Percentiles rank a stretch among this genome's conserved stretches.
Conservation (phyloP, 2,329 filamentous ascomycete genomes). For the Emericellopsis atlantica region DNA sequence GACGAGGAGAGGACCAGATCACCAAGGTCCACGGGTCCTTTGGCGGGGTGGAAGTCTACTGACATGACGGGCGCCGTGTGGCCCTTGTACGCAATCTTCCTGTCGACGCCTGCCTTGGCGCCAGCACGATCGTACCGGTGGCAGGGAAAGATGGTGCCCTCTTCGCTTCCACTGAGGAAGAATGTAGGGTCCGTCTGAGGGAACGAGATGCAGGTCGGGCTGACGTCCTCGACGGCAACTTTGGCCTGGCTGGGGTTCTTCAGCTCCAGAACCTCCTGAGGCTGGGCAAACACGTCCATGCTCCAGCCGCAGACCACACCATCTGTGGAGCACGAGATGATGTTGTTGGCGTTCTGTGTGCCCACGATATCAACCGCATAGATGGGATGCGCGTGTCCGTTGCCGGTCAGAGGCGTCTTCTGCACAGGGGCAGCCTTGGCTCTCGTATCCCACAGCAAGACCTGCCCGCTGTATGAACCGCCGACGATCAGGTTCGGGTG, state of each 20-base stretch:
- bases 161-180: conserved; percentile 93
- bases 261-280: conserved; percentile 85
- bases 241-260: conserved; percentile 75
- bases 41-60: conserved; percentile 85
- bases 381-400: conserved; percentile 90
- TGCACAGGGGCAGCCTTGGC: conserved; percentile 82
- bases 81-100: conserved; percentile 74
- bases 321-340: conserved; percentile 92
- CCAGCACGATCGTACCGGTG: conserved; percentile 95
- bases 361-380: conserved; percentile 94
- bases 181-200: conserved; percentile 92
- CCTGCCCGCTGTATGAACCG: conserved; percentile 91
- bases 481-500: conserved; percentile 94
- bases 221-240: conserved; percentile 70
- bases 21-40: conserved; percentile 85
- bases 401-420: conserved; percentile 89
- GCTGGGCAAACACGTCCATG: conserved; percentile 94
- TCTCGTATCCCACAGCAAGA: conserved; percentile 92
- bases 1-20: conserved; percentile 88
- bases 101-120: conserved; percentile 90
- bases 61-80: conserved; percentile 94
- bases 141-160: conserved; percentile 91
- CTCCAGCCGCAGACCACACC: conserved; percentile 96
- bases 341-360: conserved; percentile 97
- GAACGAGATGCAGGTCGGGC: conserved; percentile 89